Evolutionary conservation across 2,329 filamentous ascomycete genomes (phyloP), one percentile per base, ranked within the genome.

Genomic region (Alternaria postmessia): DNA sequence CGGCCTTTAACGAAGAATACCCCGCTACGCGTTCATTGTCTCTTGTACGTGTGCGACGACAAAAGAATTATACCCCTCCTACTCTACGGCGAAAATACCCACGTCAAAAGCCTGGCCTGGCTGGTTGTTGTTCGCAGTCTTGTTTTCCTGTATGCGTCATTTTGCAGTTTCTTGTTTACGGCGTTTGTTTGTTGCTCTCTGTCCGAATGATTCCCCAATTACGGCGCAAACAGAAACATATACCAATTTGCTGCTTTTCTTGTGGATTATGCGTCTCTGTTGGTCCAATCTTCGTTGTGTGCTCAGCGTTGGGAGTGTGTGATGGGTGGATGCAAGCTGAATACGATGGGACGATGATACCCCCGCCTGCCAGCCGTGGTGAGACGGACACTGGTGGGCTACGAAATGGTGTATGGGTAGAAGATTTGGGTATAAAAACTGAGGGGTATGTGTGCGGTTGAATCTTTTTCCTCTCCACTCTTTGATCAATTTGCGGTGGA

Each of bases 181-280:
- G 55, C 66, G 42, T 59, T 43, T 67, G 62, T 49, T 53, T 39
- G 52, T 51, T 54, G 62, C 63, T 66, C 52, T 63, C 64, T 67
- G 70, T 73, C 51, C 68, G 72, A 70, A 76, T 73, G 75, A 77
- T 76, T 76, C 73, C 75, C 75, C 74, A 63, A 38, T 18, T 49
- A 49, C 67, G 75, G 76, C 75, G 76, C 75, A 72, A 78, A 77
- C 73, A 79, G 70, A 78, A 77, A 78, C 78, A 79, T 79, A 79
- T 79, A 79, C 76, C 76, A 78, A 76, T 77, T 77, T 78, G 75
- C 72, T 74, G 72, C 75, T 75, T 74, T 42, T 49, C 12, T 49
- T 49, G 32, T 36, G 46, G 46, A 38, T 26, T 49, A 24, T 70
- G 63, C 47, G 43, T 54, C 16, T 34, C 26, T 39, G 9, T 34